Evolutionary conservation across 306 rosid genomes (phyloP).

Genomic region (Cicer judaicum): DNA sequence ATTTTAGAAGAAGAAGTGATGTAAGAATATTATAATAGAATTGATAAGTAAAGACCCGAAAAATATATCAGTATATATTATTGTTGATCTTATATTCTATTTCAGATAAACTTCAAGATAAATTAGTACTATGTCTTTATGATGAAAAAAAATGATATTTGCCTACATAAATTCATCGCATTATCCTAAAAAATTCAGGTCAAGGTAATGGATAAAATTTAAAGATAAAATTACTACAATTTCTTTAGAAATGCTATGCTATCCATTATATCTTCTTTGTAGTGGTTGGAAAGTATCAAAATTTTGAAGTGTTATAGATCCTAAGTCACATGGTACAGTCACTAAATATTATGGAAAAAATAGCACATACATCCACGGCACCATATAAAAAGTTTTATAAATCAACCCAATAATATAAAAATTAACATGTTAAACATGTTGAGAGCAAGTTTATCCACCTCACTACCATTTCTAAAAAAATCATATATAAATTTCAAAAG

Average conservation of each 20-base stretch:
- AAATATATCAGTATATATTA: not conserved
- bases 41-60: not conserved
- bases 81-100: not conserved
- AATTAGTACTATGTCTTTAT: too few relatives aligned
- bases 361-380: constrained; percentile 10
- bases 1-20: not conserved
- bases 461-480: too few relatives aligned
- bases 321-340: constrained; percentile 37
- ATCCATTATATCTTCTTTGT: constrained; percentile 13
- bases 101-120: not conserved
- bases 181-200: not conserved
- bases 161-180: not conserved
- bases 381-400: not conserved
- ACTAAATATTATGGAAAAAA: too few relatives aligned
- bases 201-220: not conserved
- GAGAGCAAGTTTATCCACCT: too few relatives aligned
- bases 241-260: not conserved
- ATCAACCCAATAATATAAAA: constrained; percentile 2
- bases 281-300: constrained; percentile 5
- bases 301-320: not conserved
- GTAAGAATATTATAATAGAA: not conserved
- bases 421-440: not conserved
- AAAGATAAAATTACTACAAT: not conserved
- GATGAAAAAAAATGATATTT: not conserved
- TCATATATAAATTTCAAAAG: too few relatives aligned